Evolutionary conservation across 1,139 yeast species (phyloP).

Genomic region (Nakaseomyces uthaithaninus): DNA sequence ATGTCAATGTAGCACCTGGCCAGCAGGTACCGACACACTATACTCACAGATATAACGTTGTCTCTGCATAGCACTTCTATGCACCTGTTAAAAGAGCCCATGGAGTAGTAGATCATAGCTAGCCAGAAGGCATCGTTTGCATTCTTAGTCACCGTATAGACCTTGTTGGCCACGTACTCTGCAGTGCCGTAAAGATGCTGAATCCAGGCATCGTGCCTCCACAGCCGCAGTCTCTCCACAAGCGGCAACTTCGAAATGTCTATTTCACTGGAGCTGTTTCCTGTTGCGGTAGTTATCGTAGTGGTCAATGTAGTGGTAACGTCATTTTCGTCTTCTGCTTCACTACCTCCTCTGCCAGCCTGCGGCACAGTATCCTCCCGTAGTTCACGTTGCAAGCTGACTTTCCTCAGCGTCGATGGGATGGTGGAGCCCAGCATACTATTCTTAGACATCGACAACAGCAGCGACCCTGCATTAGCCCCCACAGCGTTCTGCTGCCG

Average conservation of each 20-base stretch:
- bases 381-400: slow-evolving; percentile 22
- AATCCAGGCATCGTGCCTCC: slow-evolving; percentile 92
- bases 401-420: slow-evolving; percentile 29
- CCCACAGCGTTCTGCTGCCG: slow-evolving; percentile 10
- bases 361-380: slow-evolving; percentile 7
- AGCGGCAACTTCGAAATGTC: slow-evolving; percentile 50
- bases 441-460: slow-evolving; percentile 25
- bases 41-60: slow-evolving; percentile 39
- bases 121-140: slow-evolving; percentile 96
- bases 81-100: slow-evolving; percentile 74
- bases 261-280: slow-evolving; percentile 15
- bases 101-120: slow-evolving; percentile 71
- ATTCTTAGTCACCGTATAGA: slow-evolving; percentile 63
- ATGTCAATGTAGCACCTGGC: slow-evolving; percentile 68
- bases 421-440: slow-evolving; percentile 26
- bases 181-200: slow-evolving; percentile 91
- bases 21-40: slow-evolving; percentile 75
- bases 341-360: slow-evolving; percentile 10
- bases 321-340: slow-evolving; percentile 35
- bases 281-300: slow-evolving; percentile 6
- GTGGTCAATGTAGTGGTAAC: slow-evolving; percentile 24
- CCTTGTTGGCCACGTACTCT: slow-evolving; percentile 85
- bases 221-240: slow-evolving; percentile 75
- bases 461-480: slow-evolving; percentile 14
- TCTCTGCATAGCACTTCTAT: slow-evolving; percentile 46